phyloP scores from a whole-genome alignment of 805 yeast genomes.

The Tetrapisispora pingtungensis region DNA sequence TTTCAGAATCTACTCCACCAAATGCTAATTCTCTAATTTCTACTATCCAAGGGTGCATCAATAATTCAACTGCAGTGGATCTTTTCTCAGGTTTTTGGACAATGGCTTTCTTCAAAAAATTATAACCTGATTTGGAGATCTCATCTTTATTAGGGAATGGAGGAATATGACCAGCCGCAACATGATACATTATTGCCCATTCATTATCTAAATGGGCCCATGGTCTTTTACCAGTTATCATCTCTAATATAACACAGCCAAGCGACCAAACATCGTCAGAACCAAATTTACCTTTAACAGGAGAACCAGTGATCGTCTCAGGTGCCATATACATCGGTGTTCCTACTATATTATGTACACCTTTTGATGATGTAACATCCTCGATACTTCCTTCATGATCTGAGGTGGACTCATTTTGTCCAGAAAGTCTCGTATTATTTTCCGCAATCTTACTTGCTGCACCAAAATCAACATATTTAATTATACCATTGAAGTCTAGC shows the following conservation, averaged over 20 bases:
- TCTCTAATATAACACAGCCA: conserved; percentile 91
- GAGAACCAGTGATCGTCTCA: conserved; percentile 78
- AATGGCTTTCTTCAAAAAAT: conserved; percentile 64
- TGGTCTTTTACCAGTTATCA: conserved; percentile 94
- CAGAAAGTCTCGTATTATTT: conserved; percentile 34
- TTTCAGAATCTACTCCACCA: conserved; percentile 30
- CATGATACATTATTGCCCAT: conserved; percentile 97
- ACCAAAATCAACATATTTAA: conserved; percentile 94
- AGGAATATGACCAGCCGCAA: conserved; percentile 91
- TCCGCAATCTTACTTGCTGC: conserved; percentile 86
- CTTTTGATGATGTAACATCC: conserved; percentile 1
- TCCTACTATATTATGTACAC: conserved; percentile 45
- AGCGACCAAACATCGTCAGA: conserved; percentile 85
- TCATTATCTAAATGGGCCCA: conserved; percentile 96
- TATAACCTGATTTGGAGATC: conserved; percentile 60
- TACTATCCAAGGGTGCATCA: conserved; percentile 84
- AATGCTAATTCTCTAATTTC: conserved; percentile 63
- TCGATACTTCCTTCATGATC: background rate
- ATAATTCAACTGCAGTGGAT: conserved; percentile 72
- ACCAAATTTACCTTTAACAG: conserved; percentile 31
- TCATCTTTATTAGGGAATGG: conserved; percentile 73
- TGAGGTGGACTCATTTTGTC: background rate
- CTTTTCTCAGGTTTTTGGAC: conserved; percentile 75
- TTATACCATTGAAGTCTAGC: conserved; percentile 82
- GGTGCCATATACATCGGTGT: conserved; percentile 99